Evolutionary conservation across 495 filamentous ascomycete genomes (phyloP).

Genomic region (Penicillium mononematosum): DNA sequence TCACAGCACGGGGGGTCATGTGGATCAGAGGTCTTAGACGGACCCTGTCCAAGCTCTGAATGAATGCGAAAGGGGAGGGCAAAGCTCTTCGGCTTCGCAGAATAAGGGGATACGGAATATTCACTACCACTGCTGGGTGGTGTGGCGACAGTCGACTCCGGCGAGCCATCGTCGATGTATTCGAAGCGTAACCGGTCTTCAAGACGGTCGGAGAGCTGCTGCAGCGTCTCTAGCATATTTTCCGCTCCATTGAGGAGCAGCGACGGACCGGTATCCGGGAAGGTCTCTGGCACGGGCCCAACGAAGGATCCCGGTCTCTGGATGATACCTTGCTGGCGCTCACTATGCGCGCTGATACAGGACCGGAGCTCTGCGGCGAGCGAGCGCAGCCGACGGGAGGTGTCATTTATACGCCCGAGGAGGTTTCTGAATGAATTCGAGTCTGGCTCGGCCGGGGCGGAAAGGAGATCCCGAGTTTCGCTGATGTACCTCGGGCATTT

Average conservation of each 20-base stretch:
- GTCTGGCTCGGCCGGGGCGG: background rate
- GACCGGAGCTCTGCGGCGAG: slow-evolving; percentile 21
- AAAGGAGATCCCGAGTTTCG: slow-evolving; percentile 25
- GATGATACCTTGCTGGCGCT: slow-evolving; percentile 30
- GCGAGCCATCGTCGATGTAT: slow-evolving; percentile 19
- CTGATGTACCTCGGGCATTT: slow-evolving; percentile 36
- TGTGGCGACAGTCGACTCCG: slow-evolving; percentile 9
- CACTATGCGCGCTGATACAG: slow-evolving; percentile 26
- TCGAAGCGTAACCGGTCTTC: slow-evolving; percentile 17
- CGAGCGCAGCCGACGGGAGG: slow-evolving; percentile 13
- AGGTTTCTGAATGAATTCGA: slow-evolving; percentile 10
- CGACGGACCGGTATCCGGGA: slow-evolving; percentile 32
- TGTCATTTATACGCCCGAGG: slow-evolving; percentile 23
- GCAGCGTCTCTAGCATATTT: slow-evolving; percentile 21
- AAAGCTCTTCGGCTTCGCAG: slow-evolving; percentile 2
- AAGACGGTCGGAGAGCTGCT: slow-evolving; percentile 17
- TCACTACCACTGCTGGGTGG: slow-evolving; percentile 16
- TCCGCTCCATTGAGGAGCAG: slow-evolving; percentile 29
- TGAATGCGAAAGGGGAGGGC: slow-evolving; percentile 30
- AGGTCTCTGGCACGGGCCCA: slow-evolving; percentile 26
- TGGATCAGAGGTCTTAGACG: slow-evolving; percentile 21
- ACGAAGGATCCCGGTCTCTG: slow-evolving; percentile 24
- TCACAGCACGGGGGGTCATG: slow-evolving; percentile 26
- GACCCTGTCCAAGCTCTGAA: slow-evolving; percentile 31
- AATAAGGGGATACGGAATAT: slow-evolving; percentile 9